Evolutionary conservation across 306 rosid genomes (phyloP).

Genomic region (Mimosa pudica): DNA sequence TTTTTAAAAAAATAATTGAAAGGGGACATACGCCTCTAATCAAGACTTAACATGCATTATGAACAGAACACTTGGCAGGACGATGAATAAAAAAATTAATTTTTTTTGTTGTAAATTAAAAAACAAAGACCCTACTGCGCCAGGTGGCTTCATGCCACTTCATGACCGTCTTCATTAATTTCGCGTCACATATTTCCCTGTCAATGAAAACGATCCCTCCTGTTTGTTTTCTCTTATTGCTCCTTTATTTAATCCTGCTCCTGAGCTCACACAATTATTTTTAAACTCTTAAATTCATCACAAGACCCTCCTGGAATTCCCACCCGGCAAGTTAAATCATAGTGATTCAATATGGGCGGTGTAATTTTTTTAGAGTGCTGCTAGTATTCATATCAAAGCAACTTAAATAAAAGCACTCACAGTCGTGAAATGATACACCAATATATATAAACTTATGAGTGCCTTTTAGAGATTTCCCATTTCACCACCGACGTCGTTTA

Average conservation of each 20-base stretch:
- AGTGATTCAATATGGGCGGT: background rate
- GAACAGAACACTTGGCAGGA: slow-evolving; percentile 12
- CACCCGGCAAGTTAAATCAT: background rate
- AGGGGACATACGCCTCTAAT: background rate
- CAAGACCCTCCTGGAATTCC: background rate
- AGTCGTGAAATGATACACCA: slow-evolving; percentile 19
- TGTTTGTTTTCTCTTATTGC: slow-evolving; percentile 22
- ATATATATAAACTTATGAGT: background rate
- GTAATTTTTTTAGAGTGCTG: slow-evolving; percentile 24
- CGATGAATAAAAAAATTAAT: slow-evolving; percentile 4
- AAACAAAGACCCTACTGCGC: slow-evolving; percentile 36
- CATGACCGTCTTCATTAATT: background rate
- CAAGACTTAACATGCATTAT: background rate
- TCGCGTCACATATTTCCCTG: background rate
- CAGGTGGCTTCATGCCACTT: background rate
- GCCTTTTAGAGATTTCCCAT: background rate
- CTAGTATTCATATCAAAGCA: background rate
- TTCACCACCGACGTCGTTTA: background rate
- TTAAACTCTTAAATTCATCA: background rate
- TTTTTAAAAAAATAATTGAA: background rate
- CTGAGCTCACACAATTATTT: background rate
- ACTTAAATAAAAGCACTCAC: slow-evolving; percentile 25
- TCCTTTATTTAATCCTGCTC: background rate
- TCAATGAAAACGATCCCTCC: slow-evolving; percentile 39
- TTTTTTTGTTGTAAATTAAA: background rate